Percentiles rank a stretch among this genome's conserved stretches.
Conservation (phyloP, 73 alveolate genomes). For the Symbiodinium natans region DNA sequence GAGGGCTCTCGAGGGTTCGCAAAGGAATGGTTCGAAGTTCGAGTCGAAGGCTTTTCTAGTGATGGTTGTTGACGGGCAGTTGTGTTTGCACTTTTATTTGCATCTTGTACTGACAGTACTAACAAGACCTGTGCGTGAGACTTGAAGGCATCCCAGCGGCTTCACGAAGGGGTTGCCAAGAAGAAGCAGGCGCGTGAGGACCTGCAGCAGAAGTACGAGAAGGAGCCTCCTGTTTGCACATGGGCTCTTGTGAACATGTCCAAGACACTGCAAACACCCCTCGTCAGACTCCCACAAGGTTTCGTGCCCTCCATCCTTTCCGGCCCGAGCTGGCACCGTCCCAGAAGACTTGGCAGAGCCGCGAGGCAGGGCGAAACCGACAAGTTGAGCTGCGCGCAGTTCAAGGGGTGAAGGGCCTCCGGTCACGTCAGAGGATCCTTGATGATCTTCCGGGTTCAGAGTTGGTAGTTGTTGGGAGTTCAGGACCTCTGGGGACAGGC, state of each 20-base stretch:
- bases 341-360: neutral
- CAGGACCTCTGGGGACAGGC: no score
- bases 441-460: no score
- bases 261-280: no score
- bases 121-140: no score
- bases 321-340: neutral
- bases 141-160: neutral
- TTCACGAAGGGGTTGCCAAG: neutral
- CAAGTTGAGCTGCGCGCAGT: no score
- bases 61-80: neutral
- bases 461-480: no score
- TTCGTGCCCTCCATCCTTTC: neutral
- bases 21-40: neutral
- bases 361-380: neutral
- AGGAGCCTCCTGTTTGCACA: neutral
- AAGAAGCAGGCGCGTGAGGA: slow-evolving; percentile 10
- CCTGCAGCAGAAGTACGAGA: neutral
- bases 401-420: no score
- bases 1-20: neutral
- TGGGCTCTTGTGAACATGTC: no score
- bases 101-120: no score
- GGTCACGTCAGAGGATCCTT: no score
- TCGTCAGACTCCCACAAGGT: neutral
- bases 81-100: neutral
- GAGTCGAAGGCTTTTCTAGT: neutral